Base-by-base conservation (phyloP, 2,329 filamentous ascomycete species). In the Trichothecium sympodiale region DNA sequence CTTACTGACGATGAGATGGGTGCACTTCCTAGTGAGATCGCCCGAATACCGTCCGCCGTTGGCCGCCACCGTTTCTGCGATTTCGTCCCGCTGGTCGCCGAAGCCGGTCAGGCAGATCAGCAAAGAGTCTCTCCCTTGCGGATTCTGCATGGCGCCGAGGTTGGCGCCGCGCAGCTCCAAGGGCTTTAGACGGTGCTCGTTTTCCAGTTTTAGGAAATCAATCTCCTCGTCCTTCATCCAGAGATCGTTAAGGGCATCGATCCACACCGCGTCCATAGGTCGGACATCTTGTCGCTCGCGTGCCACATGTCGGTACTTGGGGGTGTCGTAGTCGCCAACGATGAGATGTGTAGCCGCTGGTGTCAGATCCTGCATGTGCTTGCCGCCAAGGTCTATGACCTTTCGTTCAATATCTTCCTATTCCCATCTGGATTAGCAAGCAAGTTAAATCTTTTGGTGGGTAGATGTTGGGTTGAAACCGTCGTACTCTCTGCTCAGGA, bases 301-400 rank as follows among this genome's bases (percentile, higher is more conserved):
- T 36, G 89, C 91, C 50, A 96, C 89, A 66, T 94, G 94, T 56
- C 80, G 82, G 61, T 98, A 98, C 59, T 98, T 98, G 34, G 83
- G 77, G 1, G 89, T 96, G 54, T 89, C 76, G 50, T 86, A 83
- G 49, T 83, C 80, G 55, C 88, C 91, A 42, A 94, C 85, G 43
- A 98, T 74, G 32, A 98, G 77, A 62, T 98, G 91, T 5, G 91
- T 96, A 33, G 94, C 86, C 56, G 95, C 86, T 38, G 83, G 84
- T n/a, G 88, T 96, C 31, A 98, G 75, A 56, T 98, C 88, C 57
- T 87, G 82, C 49, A 83, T 87, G 67, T 94, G 83, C 41, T 73
- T 41, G 34, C 88, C 91, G 44, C 91, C 91, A 67, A 98, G 86
- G 53, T 94, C 77, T 43, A 67, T 60, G 14, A 83, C 83, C 41